These are phyloP conservation scores for Pneumocystis sp. DNA, from an alignment of 1,139 yeast genomes.

Conservation along the genomic window DNA sequence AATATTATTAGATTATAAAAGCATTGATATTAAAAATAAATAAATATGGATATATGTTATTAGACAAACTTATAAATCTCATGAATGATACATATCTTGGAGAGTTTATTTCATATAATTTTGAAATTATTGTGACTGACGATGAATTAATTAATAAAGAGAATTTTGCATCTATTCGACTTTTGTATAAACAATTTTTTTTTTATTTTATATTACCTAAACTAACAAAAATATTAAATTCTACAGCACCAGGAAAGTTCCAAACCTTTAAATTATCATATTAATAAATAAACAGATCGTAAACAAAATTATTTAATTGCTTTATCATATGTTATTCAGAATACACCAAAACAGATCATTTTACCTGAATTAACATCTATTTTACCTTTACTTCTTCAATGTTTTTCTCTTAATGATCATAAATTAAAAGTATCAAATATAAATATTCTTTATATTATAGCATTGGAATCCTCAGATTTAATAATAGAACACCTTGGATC, in stretches of 20 bases:
- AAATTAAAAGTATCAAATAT: slow-evolving; percentile 48
- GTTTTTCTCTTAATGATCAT: slow-evolving; percentile 37
- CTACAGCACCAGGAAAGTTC: slow-evolving; percentile 5
- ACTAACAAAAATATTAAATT: slow-evolving; percentile 20
- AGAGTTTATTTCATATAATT: slow-evolving; percentile 33
- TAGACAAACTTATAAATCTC: slow-evolving; percentile 27
- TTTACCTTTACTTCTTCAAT: slow-evolving; percentile 56
- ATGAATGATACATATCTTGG: slow-evolving; percentile 26
- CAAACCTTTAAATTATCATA: slow-evolving; percentile 9
- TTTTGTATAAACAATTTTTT: slow-evolving; percentile 63
- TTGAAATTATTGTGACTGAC: slow-evolving; percentile 54
- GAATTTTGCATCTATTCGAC: slow-evolving; percentile 44
- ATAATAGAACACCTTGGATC: slow-evolving; percentile 40
- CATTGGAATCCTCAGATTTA: slow-evolving; percentile 38
- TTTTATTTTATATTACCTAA: slow-evolving; percentile 35
- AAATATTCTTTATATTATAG: slow-evolving; percentile 30
- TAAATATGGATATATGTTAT: slow-evolving; percentile 29
- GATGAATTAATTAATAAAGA: slow-evolving; percentile 43
- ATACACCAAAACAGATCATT: slow-evolving; percentile 47
- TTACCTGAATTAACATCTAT: slow-evolving; percentile 46
- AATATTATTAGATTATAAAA: slow-evolving; percentile 49
- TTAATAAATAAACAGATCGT: slow-evolving; percentile 14
- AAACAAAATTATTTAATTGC: slow-evolving; percentile 45
- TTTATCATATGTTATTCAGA: slow-evolving; percentile 50
- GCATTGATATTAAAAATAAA: slow-evolving; percentile 52